Evolutionary conservation across 2,329 filamentous ascomycete genomes (phyloP), one percentile per base, ranked within the genome.

Genomic region (Arthrocladium fulminans): DNA sequence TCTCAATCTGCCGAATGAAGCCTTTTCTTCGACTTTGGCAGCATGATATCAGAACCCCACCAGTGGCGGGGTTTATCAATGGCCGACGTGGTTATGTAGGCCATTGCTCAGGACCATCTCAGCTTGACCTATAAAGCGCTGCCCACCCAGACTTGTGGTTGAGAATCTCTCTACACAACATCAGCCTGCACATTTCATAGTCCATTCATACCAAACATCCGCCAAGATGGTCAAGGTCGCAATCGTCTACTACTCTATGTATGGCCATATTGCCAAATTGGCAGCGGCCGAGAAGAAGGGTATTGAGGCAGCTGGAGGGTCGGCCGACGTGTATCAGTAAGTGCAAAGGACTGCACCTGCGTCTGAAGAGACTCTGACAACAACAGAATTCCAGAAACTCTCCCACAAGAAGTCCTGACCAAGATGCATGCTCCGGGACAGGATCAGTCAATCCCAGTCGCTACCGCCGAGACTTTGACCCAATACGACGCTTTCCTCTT

Each of bases 351-450:
- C 13, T 17, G 22, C n/a, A 15, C 7, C 7, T 35, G 15, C 27
- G 84, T 80, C 65, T 75, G 97, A 64, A 67, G 80, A 49, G 90
- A 97, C 77, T 97, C 92, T 12, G 12, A 39, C 22, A 25, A 13
- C 15, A 27, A n/a, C 27, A 84, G 81, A 65, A 75, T 97, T 64
- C 67, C 80, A 48, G 92, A 98, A 77, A 97, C 92, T 13, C 87
- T 98, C 41, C 62, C 85, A 29, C 62, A 85, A 30, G 89, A 96
- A 1, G 84, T 96, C 56, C 78, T 97, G 50, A 61, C 65, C 58
- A 95, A 95, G 80, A 94, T 98, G 88, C 70, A 94, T 72, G 92
- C 92, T 24, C 85, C 88, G 3, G 64, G 81, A 57, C 94, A 95
- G 61, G 49, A 56, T 48, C 65, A 76, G 56, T 74, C 79, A 63